Percentiles rank a stretch among this genome's conserved stretches.
phyloP scores from a whole-genome alignment of 228 moss, liverwort and hornwort species.

The Sphagnum fallax region DNA sequence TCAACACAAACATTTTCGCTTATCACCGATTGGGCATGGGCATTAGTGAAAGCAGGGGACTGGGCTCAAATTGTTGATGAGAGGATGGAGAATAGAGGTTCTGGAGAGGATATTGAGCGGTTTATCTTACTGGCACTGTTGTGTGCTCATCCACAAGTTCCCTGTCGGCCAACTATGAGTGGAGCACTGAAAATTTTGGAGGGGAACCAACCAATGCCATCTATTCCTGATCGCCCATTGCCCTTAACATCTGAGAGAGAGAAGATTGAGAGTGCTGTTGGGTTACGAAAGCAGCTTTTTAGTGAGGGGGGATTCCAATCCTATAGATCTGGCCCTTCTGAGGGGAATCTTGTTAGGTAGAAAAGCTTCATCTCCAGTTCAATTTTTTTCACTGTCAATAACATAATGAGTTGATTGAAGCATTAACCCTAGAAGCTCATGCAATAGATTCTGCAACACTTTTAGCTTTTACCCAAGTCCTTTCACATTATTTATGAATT shows the following conservation, averaged over 20 bases:
- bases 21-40: constrained; percentile 85
- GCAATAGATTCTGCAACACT: no score
- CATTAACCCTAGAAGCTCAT: no score
- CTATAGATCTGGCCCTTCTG: not conserved
- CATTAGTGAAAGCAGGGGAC: constrained; percentile 41
- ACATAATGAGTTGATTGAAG: no score
- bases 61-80: constrained; percentile 42
- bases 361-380: no score
- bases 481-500: no score
- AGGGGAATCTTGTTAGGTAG: no score
- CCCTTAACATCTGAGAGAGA: constrained; percentile 30
- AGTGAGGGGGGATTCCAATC: not conserved
- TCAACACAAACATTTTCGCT: constrained; percentile 13
- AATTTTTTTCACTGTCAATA: no score
- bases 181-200: constrained; percentile 57
- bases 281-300: not conserved
- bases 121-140: constrained; percentile 70
- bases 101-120: constrained; percentile 52
- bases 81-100: constrained; percentile 40
- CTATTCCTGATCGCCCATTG: constrained; percentile 51
- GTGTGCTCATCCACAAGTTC: constrained; percentile 69
- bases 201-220: constrained; percentile 44
- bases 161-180: constrained; percentile 62
- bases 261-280: constrained; percentile 12
- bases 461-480: no score